Evolutionary conservation across 441 rosid genomes (phyloP), one percentile per base, ranked within the genome.

Genomic region (Euphorbia schlechtendalii): DNA sequence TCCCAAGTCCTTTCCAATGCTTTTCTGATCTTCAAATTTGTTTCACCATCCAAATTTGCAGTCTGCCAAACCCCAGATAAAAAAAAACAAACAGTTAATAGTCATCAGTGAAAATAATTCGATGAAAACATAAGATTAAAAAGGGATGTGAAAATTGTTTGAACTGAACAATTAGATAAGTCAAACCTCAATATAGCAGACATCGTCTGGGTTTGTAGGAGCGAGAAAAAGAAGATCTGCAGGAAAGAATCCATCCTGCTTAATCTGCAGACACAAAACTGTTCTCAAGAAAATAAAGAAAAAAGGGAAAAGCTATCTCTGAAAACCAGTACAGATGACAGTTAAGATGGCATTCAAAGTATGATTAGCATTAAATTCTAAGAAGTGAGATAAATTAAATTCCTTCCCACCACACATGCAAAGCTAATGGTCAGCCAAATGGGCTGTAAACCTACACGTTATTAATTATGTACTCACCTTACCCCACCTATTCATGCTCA

Each of bases 1-100:
- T 95, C 99, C 99, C 99, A 90, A 40, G 99, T 95, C 83, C 83
- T 86, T 77, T 95, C 99, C 70, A 95, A 81, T 27, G 93, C 99
- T 83, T 92, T 95, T 81, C 99, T 86, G 56, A 95, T 92, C 83
- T 95, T 95, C 75, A 95, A 81, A 83, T 92, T 95, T 73, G 99
- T 95, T 87, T 95, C 99, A 55, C 99, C 99, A 61, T 95, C 98
- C 82, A 95, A 87, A 77, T 95, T 95, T 71, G 99, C 92, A 66
- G 99, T 95, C 99, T 95, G 79, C 77, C 51, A 56, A 52, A 38
- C 34, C 76, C 73, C 75, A 63, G 73, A 65, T n/a, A 58, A 27
- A 8, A 66, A 22, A 20, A 57, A 52, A 21, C 28, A 64, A 30
- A 51, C 36, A 30, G 45, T 40, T 40, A 40, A 40, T 2, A 28